phyloP scores from a whole-genome alignment of 306 rosid genomes.

The Pyrus betulifolia region DNA sequence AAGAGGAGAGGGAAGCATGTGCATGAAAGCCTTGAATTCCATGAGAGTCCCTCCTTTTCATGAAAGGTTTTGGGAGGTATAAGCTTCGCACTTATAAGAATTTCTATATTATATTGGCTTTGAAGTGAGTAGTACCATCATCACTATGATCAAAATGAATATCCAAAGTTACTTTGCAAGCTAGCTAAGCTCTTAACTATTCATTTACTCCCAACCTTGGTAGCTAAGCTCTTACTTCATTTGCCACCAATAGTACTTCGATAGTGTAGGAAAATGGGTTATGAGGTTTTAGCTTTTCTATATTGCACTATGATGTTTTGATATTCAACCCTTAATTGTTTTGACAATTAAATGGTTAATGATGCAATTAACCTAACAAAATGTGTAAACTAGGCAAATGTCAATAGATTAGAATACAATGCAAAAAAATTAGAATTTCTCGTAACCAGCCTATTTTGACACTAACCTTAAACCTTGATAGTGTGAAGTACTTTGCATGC shows the following conservation, averaged over 20 bases:
- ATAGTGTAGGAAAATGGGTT: neutral
- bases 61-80: conserved; percentile 48
- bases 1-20: conserved; percentile 58
- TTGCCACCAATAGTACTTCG: neutral
- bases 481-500: neutral
- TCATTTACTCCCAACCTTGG: neutral
- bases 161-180: neutral
- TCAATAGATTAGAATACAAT: no score
- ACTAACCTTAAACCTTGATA: no score
- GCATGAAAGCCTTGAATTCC: conserved; percentile 48
- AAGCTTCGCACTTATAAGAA: conserved; percentile 45
- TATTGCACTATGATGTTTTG: neutral
- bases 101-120: conserved; percentile 17
- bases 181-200: neutral
- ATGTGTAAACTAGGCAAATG: no score
- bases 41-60: conserved; percentile 57
- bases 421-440: no score
- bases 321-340: neutral
- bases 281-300: no score
- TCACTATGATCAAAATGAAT: conserved; percentile 24
- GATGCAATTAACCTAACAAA: no score
- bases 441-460: neutral
- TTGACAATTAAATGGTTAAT: no score
- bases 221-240: neutral
- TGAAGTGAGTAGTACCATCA: conserved; percentile 26